Evolutionary conservation across 306 rosid genomes (phyloP), one percentile per base, ranked within the genome.

Genomic region (Cercis canadensis): DNA sequence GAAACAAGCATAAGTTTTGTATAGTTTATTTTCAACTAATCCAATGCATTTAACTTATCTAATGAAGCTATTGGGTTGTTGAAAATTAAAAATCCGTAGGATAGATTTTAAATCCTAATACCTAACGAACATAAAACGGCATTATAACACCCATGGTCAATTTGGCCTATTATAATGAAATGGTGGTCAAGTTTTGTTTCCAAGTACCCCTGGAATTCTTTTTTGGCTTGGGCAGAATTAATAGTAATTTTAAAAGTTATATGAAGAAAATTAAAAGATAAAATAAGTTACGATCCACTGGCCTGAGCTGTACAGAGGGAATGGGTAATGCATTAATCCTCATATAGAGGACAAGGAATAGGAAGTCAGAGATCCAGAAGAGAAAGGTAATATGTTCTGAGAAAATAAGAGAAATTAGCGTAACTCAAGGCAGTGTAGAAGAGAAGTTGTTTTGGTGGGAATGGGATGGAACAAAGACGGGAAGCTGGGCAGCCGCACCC

Each of bases 391-490:
- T 5, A 21, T 37, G 76, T 45, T 33, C 14, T 14, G 57, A 16
- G 37, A 37, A n/a, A 17, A 16, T 5, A 43, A 4, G 39, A 37
- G 14, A 24, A 24, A 24, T 24, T 24, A 3, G 29, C 29, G 29
- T 1, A 24, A 19, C 10, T 32, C 45, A 17, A 31, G 69, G 78
- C 52, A 74, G 46, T 74, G 74, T 65, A 70, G 80, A 37, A 40
- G 88, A 52, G 62, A 75, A 90, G 68, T 84, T 77, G 69, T 69
- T 80, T 79, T 76, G 87, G 53, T 79, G 84, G 51, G 87, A 76
- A 72, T 84, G 79, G 51, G 94, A 76, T 2, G 94, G 92, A 72
- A 83, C 86, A 70, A 90, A 90, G 78, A 90, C 95, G 0, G 95
- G 95, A 60, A 90, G 89, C 79, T 87, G 92, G 58, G 79, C 86